Base-by-base conservation (phyloP, 495 filamentous ascomycete species). In the Pyrenula massariospora region DNA sequence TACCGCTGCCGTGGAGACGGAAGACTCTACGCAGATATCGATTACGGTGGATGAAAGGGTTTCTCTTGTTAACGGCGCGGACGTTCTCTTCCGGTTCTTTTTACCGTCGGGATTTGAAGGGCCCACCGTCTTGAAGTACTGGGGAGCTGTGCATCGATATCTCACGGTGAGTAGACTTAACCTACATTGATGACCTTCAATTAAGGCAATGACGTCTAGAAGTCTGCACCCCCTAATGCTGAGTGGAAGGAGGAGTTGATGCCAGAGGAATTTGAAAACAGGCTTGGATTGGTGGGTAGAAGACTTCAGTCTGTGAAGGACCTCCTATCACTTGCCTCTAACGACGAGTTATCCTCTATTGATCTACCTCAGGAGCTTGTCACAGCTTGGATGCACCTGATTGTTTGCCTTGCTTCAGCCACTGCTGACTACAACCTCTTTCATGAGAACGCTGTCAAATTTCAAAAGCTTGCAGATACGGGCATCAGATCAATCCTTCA, bases 61-160 rank as follows among this genome's bases (percentile, higher is more conserved):
- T 23, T 62, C 64, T 42, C 42, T 71, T 20, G 59, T 68, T 50
- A 69, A 66, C 55, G 58, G 57, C 10, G 65, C 66, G 3, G 66
- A 72, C 15, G 48, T 57, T 12, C 10, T 72, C 1, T 70, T 72
- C 56, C 57, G 55, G 2, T 71, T 70, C 55, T 74, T 74, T 42
- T 58, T 73, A 10, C 68, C 70, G 10, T 25, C 55, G 0, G 47
- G 50, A 21, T 60, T 57, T 21, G 50, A 61, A 36, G 60, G 58
- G 0, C 60, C 65, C 0, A 69, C 66, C 3, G 58, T 62, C 2
- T 50, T 57, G 2, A 68, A 68, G 50, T 74, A 64, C 55, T 73
- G 71, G 69, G 68, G 68, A 22, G 66, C 65, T 10, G 42, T 74
- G 12, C 31, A 58, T 21, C 36, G 22, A 15, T n/a, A 67, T 10